These are phyloP conservation scores for Lizanozyma gosingica DNA, from an alignment of 1,139 yeast species.

Conservation along the genomic window DNA sequence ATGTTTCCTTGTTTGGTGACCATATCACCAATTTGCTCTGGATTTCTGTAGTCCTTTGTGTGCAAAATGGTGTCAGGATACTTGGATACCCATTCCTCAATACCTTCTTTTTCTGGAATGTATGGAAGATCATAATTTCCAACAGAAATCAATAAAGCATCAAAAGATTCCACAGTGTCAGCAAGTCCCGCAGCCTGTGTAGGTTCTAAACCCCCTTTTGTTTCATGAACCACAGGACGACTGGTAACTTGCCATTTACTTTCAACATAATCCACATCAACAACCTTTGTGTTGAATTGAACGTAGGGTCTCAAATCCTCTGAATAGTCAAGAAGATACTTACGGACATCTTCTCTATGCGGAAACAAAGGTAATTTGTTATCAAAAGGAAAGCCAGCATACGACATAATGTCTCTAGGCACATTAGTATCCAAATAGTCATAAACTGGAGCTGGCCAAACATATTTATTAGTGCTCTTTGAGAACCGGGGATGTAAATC, in stretches of 20 bases:
- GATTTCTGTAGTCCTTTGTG: constrained; percentile 48
- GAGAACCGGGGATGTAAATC: neutral
- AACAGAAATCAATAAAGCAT: constrained; percentile 47
- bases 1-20: constrained; percentile 29
- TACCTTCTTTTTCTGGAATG: constrained; percentile 46
- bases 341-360: constrained; percentile 35
- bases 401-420: constrained; percentile 50
- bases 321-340: constrained; percentile 39
- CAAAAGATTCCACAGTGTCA: constrained; percentile 24
- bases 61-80: constrained; percentile 46
- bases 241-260: constrained; percentile 37
- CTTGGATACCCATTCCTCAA: constrained; percentile 36
- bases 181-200: constrained; percentile 6
- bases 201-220: constrained; percentile 14
- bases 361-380: constrained; percentile 41
- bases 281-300: constrained; percentile 29
- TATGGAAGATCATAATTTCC: constrained; percentile 53
- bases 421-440: constrained; percentile 53
- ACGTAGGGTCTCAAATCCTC: constrained; percentile 26
- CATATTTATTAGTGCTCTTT: constrained; percentile 12
- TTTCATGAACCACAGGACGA: constrained; percentile 20
- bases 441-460: constrained; percentile 39
- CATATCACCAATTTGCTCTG: constrained; percentile 30
- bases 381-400: constrained; percentile 37
- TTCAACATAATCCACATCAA: constrained; percentile 14